Conservation (phyloP, 129 eudicot species). For the Ambrosia artemisiifolia region DNA sequence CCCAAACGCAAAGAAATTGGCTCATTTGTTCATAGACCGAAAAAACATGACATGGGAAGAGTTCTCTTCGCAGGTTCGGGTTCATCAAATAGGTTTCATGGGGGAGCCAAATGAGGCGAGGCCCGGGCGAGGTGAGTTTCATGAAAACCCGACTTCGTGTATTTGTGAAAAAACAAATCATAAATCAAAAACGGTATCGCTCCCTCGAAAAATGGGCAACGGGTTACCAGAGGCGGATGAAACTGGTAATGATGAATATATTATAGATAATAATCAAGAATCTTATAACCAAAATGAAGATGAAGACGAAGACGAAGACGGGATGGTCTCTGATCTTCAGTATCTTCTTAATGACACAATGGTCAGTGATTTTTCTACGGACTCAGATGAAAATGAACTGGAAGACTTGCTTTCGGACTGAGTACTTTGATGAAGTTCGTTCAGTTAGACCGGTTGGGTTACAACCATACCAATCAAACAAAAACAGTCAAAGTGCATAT, state of each 20-base stretch:
- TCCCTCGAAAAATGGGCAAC: constrained; percentile 33
- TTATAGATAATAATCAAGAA: constrained; percentile 48
- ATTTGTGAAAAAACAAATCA: constrained; percentile 58
- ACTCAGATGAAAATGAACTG: constrained; percentile 72
- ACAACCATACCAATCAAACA: background rate
- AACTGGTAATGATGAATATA: constrained; percentile 39
- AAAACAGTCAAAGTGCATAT: background rate
- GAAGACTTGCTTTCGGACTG: constrained; percentile 83
- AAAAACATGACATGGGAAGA: constrained; percentile 75
- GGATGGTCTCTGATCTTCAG: constrained; percentile 32
- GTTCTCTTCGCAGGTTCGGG: constrained; percentile 45
- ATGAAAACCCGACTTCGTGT: constrained; percentile 75
- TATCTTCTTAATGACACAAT: constrained; percentile 47
- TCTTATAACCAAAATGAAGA: constrained; percentile 55
- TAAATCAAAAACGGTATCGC: constrained; percentile 33
- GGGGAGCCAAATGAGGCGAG: constrained; percentile 78
- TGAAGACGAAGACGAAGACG: constrained; percentile 60
- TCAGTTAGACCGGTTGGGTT: background rate
- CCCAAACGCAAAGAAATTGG: constrained; percentile 69
- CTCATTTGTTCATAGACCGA: constrained; percentile 49
- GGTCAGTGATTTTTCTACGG: constrained; percentile 39
- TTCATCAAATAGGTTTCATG: constrained; percentile 69
- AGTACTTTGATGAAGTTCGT: background rate
- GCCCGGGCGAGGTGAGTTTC: constrained; percentile 82
- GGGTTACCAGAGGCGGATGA: constrained; percentile 16